Percentiles rank a stretch among this genome's conserved stretches.
Evolutionary conservation across 257 asterid genomes (phyloP).

Genomic region (Lycium ferocissimum): DNA sequence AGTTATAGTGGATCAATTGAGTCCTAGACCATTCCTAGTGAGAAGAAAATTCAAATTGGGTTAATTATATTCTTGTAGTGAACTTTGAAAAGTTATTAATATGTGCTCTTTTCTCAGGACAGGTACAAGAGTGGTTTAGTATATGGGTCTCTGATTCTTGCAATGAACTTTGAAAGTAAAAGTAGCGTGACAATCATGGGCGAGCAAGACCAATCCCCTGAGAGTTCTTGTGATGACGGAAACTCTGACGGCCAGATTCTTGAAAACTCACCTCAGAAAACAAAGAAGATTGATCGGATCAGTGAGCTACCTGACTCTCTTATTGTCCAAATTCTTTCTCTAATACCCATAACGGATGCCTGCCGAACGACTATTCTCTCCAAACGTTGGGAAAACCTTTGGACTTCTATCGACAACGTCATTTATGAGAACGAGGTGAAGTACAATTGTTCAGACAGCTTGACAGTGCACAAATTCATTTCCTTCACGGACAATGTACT

Average conservation of each 20-base stretch:
- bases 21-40: no score
- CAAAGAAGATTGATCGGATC: background rate
- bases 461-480: background rate
- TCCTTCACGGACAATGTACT: conserved; percentile 6
- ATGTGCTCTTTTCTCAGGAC: background rate
- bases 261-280: background rate
- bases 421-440: background rate
- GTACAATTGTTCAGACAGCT: background rate
- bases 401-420: background rate
- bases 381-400: background rate
- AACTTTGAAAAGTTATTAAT: background rate
- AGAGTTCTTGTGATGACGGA: background rate
- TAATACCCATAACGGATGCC: background rate
- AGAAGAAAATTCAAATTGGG: no score
- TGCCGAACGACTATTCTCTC: background rate
- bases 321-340: conserved; percentile 5
- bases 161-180: background rate
- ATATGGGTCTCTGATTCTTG: background rate
- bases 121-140: background rate
- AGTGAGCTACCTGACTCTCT: background rate
- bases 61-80: background rate
- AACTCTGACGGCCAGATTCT: background rate
- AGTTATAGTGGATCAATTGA: background rate
- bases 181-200: background rate
- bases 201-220: background rate